Conservation (phyloP, 305 asterid genomes). For the Galium porrigens region DNA sequence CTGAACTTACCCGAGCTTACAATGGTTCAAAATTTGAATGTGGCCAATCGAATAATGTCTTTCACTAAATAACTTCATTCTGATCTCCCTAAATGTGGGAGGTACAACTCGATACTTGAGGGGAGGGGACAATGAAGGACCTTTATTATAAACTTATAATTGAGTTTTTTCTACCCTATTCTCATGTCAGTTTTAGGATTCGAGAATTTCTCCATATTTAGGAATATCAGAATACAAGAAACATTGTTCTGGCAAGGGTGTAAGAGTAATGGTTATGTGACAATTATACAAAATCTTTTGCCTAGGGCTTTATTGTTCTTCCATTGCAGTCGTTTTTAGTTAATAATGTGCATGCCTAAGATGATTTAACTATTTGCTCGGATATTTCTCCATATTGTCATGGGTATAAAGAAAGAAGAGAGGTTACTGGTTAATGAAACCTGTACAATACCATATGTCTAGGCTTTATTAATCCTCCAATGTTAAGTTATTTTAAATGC, state of each 20-base stretch:
- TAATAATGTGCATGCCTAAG: background rate
- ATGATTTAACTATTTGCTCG: background rate
- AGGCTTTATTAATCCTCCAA: too few relatives aligned
- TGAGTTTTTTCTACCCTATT: background rate
- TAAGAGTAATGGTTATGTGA: background rate
- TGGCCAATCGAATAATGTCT: slow-evolving; percentile 1
- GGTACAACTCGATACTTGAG: background rate
- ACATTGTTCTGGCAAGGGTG: background rate
- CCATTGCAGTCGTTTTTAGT: background rate
- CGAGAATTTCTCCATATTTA: background rate
- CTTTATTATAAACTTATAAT: background rate
- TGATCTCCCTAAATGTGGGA: background rate
- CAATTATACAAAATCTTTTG: too few relatives aligned
- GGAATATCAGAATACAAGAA: background rate
- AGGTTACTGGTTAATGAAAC: background rate
- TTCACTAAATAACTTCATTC: background rate
- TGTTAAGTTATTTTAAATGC: too few relatives aligned
- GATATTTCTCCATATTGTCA: background rate
- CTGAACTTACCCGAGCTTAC: background rate
- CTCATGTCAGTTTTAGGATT: background rate
- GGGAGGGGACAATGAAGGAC: background rate
- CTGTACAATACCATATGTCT: background rate
- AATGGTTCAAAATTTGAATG: background rate
- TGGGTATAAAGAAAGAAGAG: background rate
- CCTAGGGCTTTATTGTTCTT: background rate